These are phyloP conservation scores for Epichloe sibirici DNA, from an alignment of 2,329 filamentous ascomycete genomes.

Conservation along the genomic window DNA sequence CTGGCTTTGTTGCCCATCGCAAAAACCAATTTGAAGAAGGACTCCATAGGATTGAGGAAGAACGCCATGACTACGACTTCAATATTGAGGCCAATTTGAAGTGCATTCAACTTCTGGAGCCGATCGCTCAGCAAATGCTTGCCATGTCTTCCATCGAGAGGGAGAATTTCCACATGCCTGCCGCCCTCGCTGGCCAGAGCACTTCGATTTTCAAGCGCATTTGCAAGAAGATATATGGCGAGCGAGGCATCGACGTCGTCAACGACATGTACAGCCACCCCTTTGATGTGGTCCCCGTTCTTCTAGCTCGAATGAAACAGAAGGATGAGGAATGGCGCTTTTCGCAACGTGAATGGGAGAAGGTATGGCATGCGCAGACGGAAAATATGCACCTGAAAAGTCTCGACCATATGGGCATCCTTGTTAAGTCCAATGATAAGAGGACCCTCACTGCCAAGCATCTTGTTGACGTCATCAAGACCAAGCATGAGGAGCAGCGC, in stretches of 20 bases:
- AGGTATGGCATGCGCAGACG: constrained; percentile 94
- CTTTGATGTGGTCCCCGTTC: constrained; percentile 75
- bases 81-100: constrained; percentile 93
- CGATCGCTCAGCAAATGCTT: constrained; percentile 81
- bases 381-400: constrained; percentile 92
- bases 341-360: constrained; percentile 95
- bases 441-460: constrained; percentile 82
- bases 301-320: constrained; percentile 81
- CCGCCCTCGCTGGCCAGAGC: constrained; percentile 80
- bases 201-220: constrained; percentile 95
- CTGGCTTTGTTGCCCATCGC: constrained; percentile 90
- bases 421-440: constrained; percentile 82
- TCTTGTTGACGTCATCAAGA: constrained; percentile 80
- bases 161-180: constrained; percentile 63
- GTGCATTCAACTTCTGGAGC: constrained; percentile 91
- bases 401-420: constrained; percentile 90
- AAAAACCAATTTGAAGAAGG: constrained; percentile 95
- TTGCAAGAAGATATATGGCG: constrained; percentile 94
- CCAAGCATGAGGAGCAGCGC: constrained; percentile 82
- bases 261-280: constrained; percentile 76
- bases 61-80: constrained; percentile 96
- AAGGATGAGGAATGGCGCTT: constrained; percentile 98
- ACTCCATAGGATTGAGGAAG: constrained; percentile 91
- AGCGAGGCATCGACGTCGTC: constrained; percentile 74
- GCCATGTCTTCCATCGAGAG: constrained; percentile 65